Percentiles rank a stretch among this genome's conserved stretches.
Evolutionary conservation across 768 basidiomycete genomes (phyloP).

Genomic region (Mycena crocata): DNA sequence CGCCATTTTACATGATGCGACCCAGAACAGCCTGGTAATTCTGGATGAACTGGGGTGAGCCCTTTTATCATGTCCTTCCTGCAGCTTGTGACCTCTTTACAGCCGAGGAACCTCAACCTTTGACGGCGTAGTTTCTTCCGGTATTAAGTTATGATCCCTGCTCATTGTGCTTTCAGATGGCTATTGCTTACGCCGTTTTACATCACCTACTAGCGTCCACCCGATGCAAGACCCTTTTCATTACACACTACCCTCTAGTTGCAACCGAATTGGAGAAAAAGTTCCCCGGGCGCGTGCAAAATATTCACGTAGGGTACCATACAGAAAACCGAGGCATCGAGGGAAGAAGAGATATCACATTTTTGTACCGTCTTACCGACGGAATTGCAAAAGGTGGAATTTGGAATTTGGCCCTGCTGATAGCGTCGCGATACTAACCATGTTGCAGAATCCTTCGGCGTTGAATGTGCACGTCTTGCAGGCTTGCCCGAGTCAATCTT

Average conservation of each 20-base stretch:
- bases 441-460: constrained; percentile 80
- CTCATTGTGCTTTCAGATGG: constrained; percentile 64
- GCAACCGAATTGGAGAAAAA: constrained; percentile 73
- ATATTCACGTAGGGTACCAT: constrained; percentile 89
- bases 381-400: constrained; percentile 73
- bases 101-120: constrained; percentile 85
- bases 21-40: constrained; percentile 83
- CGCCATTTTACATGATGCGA: constrained; percentile 85
- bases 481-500: constrained; percentile 82
- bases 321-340: constrained; percentile 71
- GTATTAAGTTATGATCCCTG: constrained; percentile 4
- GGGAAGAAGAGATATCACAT: constrained; percentile 84
- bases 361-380: constrained; percentile 80
- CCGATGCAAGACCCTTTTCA: constrained; percentile 86
- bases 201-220: constrained; percentile 71
- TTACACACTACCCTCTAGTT: constrained; percentile 93
- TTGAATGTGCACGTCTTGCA: constrained; percentile 92
- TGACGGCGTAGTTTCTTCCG: constrained; percentile 72
- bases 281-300: constrained; percentile 72
- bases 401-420: not conserved
- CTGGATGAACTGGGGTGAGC: constrained; percentile 82
- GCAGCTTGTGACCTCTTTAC: not conserved
- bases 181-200: constrained; percentile 86
- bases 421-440: not conserved
- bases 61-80: not conserved